Evolutionary conservation across 2,329 filamentous ascomycete genomes (phyloP).

Genomic region (Elsinoe arachidis): DNA sequence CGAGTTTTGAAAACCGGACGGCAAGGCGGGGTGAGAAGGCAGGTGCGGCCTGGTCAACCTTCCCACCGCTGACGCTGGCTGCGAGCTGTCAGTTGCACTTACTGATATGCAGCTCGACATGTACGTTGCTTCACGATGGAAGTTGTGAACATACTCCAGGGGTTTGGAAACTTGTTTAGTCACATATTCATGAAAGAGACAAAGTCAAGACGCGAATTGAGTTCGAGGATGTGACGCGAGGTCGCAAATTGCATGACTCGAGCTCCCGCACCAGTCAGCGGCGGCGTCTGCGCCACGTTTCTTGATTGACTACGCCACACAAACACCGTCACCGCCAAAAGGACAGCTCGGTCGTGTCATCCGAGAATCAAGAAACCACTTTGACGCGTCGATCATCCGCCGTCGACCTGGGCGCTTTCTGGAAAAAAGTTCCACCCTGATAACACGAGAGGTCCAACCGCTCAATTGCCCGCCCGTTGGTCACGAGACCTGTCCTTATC

Average conservation of each 20-base stretch:
- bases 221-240: too few species aligned
- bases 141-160: too few species aligned
- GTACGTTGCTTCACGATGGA: neutral
- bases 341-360: conserved; percentile 1
- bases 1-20: too few species aligned
- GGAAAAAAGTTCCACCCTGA: neutral
- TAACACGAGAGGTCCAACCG: neutral
- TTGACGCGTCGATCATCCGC: conserved; percentile 7
- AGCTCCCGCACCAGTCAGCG: neutral
- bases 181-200: too few species aligned
- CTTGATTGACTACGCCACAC: neutral
- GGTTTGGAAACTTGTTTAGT: too few species aligned
- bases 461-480: neutral
- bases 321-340: neutral
- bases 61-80: too few species aligned
- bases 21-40: too few species aligned
- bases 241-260: neutral
- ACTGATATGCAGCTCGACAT: too few species aligned
- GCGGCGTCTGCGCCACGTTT: conserved; percentile 2
- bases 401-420: conserved; percentile 8
- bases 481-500: conserved; percentile 9
- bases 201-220: too few species aligned
- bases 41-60: too few species aligned
- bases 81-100: too few species aligned
- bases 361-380: neutral